Conservation (phyloP, 2,329 filamentous ascomycete genomes). For the Neurospora sp. region DNA sequence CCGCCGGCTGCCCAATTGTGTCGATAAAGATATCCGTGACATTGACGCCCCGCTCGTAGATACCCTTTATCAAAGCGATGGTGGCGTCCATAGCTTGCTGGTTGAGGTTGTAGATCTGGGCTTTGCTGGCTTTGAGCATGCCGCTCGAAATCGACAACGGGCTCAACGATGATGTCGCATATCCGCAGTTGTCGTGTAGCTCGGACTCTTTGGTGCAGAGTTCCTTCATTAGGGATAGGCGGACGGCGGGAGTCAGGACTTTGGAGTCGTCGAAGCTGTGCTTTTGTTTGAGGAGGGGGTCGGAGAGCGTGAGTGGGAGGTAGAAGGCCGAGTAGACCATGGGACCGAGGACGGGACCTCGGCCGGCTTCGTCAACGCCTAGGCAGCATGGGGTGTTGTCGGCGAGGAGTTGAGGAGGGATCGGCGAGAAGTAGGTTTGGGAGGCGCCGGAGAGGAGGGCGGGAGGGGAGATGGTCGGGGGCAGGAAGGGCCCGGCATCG, state of each 20-base stretch:
- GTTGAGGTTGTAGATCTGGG: slow-evolving; percentile 75
- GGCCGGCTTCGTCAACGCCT: slow-evolving; percentile 87
- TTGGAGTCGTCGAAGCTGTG: slow-evolving; percentile 96
- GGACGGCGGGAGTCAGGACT: slow-evolving; percentile 71
- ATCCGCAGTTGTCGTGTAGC: slow-evolving; percentile 56
- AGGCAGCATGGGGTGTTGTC: slow-evolving; percentile 54
- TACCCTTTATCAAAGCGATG: slow-evolving; percentile 66
- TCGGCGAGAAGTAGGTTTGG: slow-evolving; percentile 62
- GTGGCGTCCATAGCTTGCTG: slow-evolving; percentile 93
- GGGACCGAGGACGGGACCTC: slow-evolving; percentile 82
- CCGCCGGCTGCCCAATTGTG: slow-evolving; percentile 72
- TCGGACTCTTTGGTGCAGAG: slow-evolving; percentile 56
- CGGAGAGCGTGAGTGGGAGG: slow-evolving; percentile 63
- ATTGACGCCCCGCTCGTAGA: slow-evolving; percentile 70
- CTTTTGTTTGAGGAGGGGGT: slow-evolving; percentile 63
- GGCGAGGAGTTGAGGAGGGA: slow-evolving; percentile 51
- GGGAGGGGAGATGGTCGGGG: slow-evolving; percentile 55
- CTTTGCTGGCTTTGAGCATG: slow-evolving; percentile 57
- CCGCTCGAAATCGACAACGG: slow-evolving; percentile 72
- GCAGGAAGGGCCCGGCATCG: slow-evolving; percentile 42
- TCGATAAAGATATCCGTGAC: slow-evolving; percentile 89
- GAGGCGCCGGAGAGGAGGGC: slow-evolving; percentile 54
- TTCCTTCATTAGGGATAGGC: slow-evolving; percentile 57
- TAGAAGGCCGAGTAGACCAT: slow-evolving; percentile 66
- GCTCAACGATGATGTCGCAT: slow-evolving; percentile 73